phyloP scores from a whole-genome alignment of 108 stramenopile species.

The Fistulifera pelliculosa region DNA sequence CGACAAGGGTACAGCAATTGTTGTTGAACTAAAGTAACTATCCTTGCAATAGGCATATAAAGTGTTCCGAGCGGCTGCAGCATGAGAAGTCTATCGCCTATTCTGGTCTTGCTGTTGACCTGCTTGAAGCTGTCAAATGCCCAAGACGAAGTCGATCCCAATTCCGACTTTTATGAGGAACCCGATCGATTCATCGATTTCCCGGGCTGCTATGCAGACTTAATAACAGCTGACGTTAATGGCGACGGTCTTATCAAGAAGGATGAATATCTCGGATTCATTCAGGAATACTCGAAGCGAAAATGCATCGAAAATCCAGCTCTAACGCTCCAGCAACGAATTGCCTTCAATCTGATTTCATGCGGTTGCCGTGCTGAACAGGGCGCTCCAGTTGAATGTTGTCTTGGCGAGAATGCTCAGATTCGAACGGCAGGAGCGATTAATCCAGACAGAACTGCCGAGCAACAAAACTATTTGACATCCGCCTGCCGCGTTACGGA shows the following conservation, averaged over 20 bases:
- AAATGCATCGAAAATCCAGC: neutral
- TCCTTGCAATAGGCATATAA: no score
- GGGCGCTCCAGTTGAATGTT: slow-evolving; percentile 6
- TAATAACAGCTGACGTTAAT: slow-evolving; percentile 3
- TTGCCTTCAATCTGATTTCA: neutral
- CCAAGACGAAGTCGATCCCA: no score
- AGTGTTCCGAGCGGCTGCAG: no score
- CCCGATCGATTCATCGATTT: slow-evolving; percentile 2
- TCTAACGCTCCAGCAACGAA: slow-evolving; percentile 1
- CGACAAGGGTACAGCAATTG: no score
- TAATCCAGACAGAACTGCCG: neutral
- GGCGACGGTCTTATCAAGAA: slow-evolving; percentile 7
- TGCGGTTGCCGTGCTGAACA: slow-evolving; percentile 2
- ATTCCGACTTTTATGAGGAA: no score
- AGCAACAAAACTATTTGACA: neutral
- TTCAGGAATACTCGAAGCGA: neutral
- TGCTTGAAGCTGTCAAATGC: no score
- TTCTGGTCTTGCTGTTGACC: no score
- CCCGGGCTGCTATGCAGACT: slow-evolving; percentile 3
- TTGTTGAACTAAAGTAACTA: no score
- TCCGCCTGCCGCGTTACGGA: slow-evolving; percentile 6
- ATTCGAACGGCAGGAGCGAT: neutral
- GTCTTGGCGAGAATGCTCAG: slow-evolving; percentile 8
- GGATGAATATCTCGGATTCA: slow-evolving; percentile 6
- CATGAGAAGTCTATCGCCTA: no score